Evolutionary conservation across 495 filamentous ascomycete species (phyloP).

Genomic region (Penicillium psychrofluorescens): DNA sequence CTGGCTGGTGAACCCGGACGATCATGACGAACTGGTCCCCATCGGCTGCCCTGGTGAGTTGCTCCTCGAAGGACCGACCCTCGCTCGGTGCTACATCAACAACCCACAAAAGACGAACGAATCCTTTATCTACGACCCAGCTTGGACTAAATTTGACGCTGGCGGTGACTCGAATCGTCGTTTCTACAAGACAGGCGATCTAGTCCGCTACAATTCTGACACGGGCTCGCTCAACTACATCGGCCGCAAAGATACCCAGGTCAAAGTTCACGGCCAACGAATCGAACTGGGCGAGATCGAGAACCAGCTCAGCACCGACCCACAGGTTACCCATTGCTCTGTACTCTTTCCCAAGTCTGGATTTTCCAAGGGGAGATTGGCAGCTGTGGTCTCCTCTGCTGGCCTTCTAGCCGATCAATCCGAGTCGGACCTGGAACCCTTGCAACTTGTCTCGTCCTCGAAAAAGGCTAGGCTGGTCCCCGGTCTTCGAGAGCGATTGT

Average conservation of each 20-base stretch:
- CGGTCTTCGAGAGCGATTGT: slow-evolving; percentile 25
- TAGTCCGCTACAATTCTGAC: slow-evolving; percentile 55
- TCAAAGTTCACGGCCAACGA: slow-evolving; percentile 62
- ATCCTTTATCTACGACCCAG: slow-evolving; percentile 37
- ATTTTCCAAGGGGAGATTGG: slow-evolving; percentile 31
- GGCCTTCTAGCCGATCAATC: slow-evolving; percentile 15
- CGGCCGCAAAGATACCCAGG: slow-evolving; percentile 57
- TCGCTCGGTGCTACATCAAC: slow-evolving; percentile 44
- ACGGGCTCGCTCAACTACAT: slow-evolving; percentile 50
- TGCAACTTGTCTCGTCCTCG: slow-evolving; percentile 18
- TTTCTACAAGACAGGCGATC: slow-evolving; percentile 63
- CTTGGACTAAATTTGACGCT: slow-evolving; percentile 22
- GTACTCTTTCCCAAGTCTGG: slow-evolving; percentile 37
- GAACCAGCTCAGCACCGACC: slow-evolving; percentile 33
- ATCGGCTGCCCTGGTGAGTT: slow-evolving; percentile 44
- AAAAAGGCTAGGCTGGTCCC: slow-evolving; percentile 18
- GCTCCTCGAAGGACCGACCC: slow-evolving; percentile 40
- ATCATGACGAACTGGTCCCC: slow-evolving; percentile 40
- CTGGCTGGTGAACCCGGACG: slow-evolving; percentile 41
- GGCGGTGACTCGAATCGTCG: slow-evolving; percentile 26
- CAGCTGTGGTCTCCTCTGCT: slow-evolving; percentile 27
- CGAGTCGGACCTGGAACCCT: slow-evolving; percentile 12
- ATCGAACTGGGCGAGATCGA: slow-evolving; percentile 64
- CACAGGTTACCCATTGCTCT: slow-evolving; percentile 30
- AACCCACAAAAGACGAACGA: slow-evolving; percentile 32